Evolutionary conservation across 1,139 yeast species (phyloP).

Genomic region (Saccharomyces hybrid): DNA sequence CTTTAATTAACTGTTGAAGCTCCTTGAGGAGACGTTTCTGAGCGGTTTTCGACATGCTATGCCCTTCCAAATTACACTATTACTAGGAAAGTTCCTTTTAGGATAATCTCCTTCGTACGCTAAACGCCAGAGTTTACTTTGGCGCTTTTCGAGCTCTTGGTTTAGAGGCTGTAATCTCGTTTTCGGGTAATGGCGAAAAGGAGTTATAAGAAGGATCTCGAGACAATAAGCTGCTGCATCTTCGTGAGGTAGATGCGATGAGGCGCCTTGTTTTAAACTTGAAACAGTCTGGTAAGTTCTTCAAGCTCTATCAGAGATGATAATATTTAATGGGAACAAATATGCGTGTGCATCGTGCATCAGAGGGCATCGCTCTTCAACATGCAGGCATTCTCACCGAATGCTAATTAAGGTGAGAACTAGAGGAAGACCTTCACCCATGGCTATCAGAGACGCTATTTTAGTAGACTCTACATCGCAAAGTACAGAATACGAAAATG

Average conservation of each 20-base stretch:
- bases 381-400: slow-evolving; percentile 73
- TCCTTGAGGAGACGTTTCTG: slow-evolving; percentile 81
- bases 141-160: background rate
- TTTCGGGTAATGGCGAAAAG: background rate
- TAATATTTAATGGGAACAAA: slow-evolving; percentile 73
- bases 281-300: background rate
- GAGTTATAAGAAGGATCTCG: background rate
- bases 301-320: slow-evolving; percentile 42
- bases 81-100: background rate
- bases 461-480: slow-evolving; percentile 22
- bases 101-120: background rate
- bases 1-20: slow-evolving; percentile 73
- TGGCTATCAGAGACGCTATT: slow-evolving; percentile 27
- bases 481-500: background rate
- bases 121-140: background rate
- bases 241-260: background rate
- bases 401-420: slow-evolving; percentile 81
- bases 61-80: background rate
- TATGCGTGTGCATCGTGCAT: slow-evolving; percentile 90
- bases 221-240: background rate
- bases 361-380: slow-evolving; percentile 84
- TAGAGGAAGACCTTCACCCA: slow-evolving; percentile 63
- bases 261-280: background rate
- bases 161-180: background rate
- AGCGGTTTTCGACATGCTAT: slow-evolving; percentile 51